Evolutionary conservation across 2,329 filamentous ascomycete genomes (phyloP), one percentile per base, ranked within the genome.

Genomic region (Colletotrichum sp.): DNA sequence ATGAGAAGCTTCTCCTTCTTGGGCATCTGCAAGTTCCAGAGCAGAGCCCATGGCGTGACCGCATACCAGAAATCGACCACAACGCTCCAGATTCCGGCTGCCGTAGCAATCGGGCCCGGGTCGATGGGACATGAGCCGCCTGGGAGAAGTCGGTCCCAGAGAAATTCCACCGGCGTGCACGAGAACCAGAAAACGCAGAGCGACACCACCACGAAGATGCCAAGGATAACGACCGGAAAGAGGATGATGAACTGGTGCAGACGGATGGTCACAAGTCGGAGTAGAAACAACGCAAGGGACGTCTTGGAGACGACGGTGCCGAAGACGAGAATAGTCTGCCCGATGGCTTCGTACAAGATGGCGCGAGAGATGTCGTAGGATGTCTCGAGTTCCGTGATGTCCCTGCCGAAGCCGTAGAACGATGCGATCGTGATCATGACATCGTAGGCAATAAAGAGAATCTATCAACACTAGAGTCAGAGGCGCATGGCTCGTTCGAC

Each of bases 1-100:
- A 87, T 82, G n/a, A 85, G 80, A 29, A 86, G 80, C 77, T 86
- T 87, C 55, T 87, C 85, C 18, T 84, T 80, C n/a, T 78, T 81
- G 16, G 83, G 83, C 84, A 87, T 87, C 36, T 85, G 83, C 9
- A 87, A 73, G 0, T 82, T 81, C 84, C 85, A 86, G 27, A 87
- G 82, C 9, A 87, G 80, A 2, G 85, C 79, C 84, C 86, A 87
- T 0, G 86, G 86, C 6, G 86, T 84, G 0, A 80, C 69, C 59
- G 83, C 83, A 8, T 83, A 85, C 64, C 83, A 83, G 63, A 86
- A 83, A 72, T 86, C 84, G 61, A 79, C 78, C 8, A 83, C 74
- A 1, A 83, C 79, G 11, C 70, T 74, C 72, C 72, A 69, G 11
- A 61, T 34, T 24, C 73, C 73, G 27, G 71, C 71, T 24, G 59